Evolutionary conservation across 2,329 filamentous ascomycete genomes (phyloP).

Genomic region (Aspergillus sp.): DNA sequence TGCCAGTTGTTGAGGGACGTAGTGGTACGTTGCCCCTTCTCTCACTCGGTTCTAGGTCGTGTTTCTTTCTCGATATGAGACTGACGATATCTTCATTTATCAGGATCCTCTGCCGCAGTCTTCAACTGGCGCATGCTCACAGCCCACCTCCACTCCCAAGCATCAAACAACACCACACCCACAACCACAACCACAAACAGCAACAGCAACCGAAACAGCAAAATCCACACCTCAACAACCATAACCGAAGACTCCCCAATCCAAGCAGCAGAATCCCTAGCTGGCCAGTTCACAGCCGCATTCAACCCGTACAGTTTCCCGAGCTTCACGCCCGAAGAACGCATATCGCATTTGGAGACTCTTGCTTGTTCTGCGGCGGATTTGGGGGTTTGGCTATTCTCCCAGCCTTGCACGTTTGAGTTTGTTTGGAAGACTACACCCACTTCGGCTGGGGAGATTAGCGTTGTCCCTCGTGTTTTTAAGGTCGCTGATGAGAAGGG

Average conservation of each 20-base stretch:
- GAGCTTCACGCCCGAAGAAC: conserved; percentile 14
- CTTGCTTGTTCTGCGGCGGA: conserved; percentile 21
- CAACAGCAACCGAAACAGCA: no score
- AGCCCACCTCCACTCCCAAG: conserved; percentile 18
- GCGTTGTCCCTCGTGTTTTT: conserved; percentile 19
- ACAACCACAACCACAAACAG: not conserved
- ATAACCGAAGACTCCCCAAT: no score
- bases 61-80: not conserved
- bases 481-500: conserved; percentile 25
- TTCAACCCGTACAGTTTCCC: conserved; percentile 23
- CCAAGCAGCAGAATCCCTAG: conserved; percentile 2
- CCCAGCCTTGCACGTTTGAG: conserved; percentile 26
- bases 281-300: conserved; percentile 16
- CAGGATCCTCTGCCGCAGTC: conserved; percentile 11
- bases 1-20: not conserved
- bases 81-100: not conserved
- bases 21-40: not conserved
- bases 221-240: no score
- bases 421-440: conserved; percentile 15
- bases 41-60: no score
- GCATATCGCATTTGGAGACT: conserved; percentile 19
- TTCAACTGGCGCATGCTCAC: conserved; percentile 33
- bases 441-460: not conserved
- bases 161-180: not conserved
- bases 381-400: conserved; percentile 27